These are phyloP conservation scores for Stentor roeselii DNA, from an alignment of 73 alveolate species.

Conservation along the genomic window DNA sequence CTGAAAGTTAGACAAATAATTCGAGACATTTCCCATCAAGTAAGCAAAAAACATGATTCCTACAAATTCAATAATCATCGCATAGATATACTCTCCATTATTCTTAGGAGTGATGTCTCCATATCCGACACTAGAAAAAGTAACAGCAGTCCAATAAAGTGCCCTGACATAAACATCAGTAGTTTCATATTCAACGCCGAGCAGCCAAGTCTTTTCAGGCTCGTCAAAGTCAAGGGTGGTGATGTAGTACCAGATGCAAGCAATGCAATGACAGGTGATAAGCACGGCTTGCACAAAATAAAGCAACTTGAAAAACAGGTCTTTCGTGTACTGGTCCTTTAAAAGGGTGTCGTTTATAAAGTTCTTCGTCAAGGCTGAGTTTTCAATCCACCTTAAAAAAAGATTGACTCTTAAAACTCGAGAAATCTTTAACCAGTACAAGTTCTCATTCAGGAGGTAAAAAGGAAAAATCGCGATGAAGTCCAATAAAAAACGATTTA, in stretches of 20 bases:
- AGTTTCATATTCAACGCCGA: background rate
- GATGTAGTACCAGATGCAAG: conserved; percentile 13
- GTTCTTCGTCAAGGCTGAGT: background rate
- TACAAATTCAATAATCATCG: background rate
- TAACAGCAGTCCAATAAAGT: background rate
- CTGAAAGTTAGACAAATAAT: background rate
- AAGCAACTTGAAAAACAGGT: background rate
- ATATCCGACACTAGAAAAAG: background rate
- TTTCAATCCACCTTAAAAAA: conserved; percentile 9
- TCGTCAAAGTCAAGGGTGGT: background rate
- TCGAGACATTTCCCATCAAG: conserved; percentile 6
- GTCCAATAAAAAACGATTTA: background rate
- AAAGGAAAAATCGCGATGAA: background rate
- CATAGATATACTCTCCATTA: background rate
- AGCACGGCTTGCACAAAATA: background rate
- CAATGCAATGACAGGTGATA: background rate
- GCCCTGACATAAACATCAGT: background rate
- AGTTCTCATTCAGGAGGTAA: background rate
- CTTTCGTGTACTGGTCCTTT: background rate
- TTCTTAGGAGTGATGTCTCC: background rate
- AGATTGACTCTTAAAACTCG: background rate
- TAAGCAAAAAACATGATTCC: conserved; percentile 17
- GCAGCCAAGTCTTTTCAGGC: background rate
- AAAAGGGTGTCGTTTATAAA: background rate
- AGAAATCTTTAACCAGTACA: background rate